Evolutionary conservation across 257 asterid species (phyloP), one percentile per base, ranked within the genome.

Genomic region (Vinca minor): DNA sequence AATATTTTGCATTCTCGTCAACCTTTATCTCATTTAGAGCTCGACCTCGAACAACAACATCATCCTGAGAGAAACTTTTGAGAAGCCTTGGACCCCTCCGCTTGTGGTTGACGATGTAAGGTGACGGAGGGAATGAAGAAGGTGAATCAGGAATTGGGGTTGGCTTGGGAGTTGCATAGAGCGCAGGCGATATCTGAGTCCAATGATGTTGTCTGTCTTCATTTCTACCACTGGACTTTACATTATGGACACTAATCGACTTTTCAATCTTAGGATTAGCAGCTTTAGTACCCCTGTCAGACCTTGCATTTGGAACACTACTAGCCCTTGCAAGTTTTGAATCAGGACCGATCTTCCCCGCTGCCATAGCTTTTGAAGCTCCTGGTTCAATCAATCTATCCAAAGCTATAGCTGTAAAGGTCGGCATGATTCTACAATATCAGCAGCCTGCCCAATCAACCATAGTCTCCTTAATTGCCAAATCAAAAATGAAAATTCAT

Each of bases 71-170:
- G 78, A 73, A 84, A 77, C 88, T 83, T 84, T 91, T 88, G 72
- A 82, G 78, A 65, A 91, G 93, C 4, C 96, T 77, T 46, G 98
- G 96, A 71, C 96, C 98, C 74, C 98, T 79, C 28, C 96, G 76
- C 82, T 91, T 91, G 83, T 91, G 98, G 73, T 88, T 88, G 64
- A 91, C 70, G 67, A 91, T 77, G 72, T 92, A 92, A 61, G 96
- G 98, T 0, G 98, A 88, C 5, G 96, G 95, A 14, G 91, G 87
- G 69, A 82, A 92, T 5, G 95, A 85, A 44, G 95, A 88, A 3
- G 91, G 96, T 56, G 96, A 78, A 80, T 85, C 98, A 25, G 95
- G 96, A 66, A 92, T 80, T 0, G 96, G 96, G 15, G 95, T 88
- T 18, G 95, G 78, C 69, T 75, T 75, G 0, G 98, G 98, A 62